A percentile compares a stretch with the other conserved stretches of the same genome.
These are phyloP conservation scores for Candida argentea DNA, from an alignment of 805 yeast species.

Conservation along the genomic window DNA sequence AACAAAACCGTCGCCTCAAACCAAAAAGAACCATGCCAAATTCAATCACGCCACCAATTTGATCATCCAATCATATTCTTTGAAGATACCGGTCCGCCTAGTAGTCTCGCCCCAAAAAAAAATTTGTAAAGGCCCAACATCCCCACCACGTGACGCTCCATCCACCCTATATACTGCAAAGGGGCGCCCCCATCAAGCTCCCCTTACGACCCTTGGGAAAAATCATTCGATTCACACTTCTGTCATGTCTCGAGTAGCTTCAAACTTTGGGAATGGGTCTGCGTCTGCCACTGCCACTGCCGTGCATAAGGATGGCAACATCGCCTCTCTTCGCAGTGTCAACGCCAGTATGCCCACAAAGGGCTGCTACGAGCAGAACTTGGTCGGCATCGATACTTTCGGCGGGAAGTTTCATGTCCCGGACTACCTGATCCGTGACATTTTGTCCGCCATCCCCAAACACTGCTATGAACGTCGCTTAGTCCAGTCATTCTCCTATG, in stretches of 20 bases:
- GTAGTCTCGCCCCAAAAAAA: too few relatives aligned
- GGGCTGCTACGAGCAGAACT: constrained; percentile 4
- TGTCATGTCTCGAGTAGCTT: neutral
- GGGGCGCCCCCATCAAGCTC: too few relatives aligned
- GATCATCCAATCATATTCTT: too few relatives aligned
- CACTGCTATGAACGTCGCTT: constrained; percentile 50
- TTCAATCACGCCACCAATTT: too few relatives aligned
- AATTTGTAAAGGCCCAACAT: too few relatives aligned
- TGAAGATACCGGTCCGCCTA: too few relatives aligned
- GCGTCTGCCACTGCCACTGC: constrained; percentile 2
- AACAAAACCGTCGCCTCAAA: too few relatives aligned
- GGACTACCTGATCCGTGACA: constrained; percentile 50
- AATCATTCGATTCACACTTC: too few relatives aligned
- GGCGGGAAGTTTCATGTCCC: constrained; percentile 52
- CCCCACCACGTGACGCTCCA: too few relatives aligned
- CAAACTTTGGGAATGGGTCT: constrained; percentile 3
- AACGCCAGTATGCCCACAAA: constrained; percentile 2
- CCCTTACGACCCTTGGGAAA: too few relatives aligned
- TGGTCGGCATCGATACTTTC: constrained; percentile 38
- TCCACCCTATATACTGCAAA: too few relatives aligned
- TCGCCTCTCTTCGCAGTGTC: constrained; percentile 6
- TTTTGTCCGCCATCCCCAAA: constrained; percentile 47
- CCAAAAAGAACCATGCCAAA: too few relatives aligned
- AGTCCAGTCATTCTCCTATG: constrained; percentile 40
- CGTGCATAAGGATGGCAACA: constrained; percentile 7